A percentile compares a stretch with the other conserved stretches of the same genome.
phyloP scores from a whole-genome alignment of 2,329 filamentous ascomycete genomes.

The Cercospora janseana region DNA sequence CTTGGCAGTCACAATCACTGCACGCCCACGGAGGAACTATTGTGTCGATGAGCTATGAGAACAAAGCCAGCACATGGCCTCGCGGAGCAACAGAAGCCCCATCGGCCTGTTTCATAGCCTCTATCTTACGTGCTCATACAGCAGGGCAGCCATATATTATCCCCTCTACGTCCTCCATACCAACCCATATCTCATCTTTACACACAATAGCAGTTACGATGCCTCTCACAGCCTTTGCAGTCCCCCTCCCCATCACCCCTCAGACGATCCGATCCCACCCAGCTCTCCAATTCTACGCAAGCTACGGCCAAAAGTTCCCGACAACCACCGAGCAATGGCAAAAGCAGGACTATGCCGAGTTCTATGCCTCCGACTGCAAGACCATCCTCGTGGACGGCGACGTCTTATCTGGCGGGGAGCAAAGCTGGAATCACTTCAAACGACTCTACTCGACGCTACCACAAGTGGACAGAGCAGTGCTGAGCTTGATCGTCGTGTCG shows the following conservation, averaged over 20 bases:
- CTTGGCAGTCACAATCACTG: background rate
- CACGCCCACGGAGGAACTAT: background rate
- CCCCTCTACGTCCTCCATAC: background rate
- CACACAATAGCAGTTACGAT: background rate
- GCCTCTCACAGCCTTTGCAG: constrained; percentile 3
- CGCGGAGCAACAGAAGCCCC: too few species aligned
- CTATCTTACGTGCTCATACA: too few species aligned
- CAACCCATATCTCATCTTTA: background rate
- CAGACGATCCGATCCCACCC: constrained; percentile 1
- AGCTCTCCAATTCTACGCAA: constrained; percentile 15
- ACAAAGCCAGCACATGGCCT: background rate
- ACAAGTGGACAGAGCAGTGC: constrained; percentile 14
- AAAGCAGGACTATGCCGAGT: constrained; percentile 1
- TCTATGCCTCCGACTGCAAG: constrained; percentile 15
- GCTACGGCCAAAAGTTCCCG: constrained; percentile 20
- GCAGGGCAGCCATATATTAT: too few species aligned
- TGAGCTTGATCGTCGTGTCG: constrained; percentile 15
- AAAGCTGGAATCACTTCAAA: constrained; percentile 13
- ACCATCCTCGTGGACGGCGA: constrained; percentile 9
- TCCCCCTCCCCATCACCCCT: constrained; percentile 9
- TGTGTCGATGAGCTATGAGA: background rate
- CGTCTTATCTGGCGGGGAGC: background rate
- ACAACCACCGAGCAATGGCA: constrained; percentile 14
- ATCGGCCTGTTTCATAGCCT: too few species aligned
- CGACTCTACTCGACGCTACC: constrained; percentile 14